phyloP scores from a whole-genome alignment of 768 basidiomycete genomes.

The Pulveroboletus frians region DNA sequence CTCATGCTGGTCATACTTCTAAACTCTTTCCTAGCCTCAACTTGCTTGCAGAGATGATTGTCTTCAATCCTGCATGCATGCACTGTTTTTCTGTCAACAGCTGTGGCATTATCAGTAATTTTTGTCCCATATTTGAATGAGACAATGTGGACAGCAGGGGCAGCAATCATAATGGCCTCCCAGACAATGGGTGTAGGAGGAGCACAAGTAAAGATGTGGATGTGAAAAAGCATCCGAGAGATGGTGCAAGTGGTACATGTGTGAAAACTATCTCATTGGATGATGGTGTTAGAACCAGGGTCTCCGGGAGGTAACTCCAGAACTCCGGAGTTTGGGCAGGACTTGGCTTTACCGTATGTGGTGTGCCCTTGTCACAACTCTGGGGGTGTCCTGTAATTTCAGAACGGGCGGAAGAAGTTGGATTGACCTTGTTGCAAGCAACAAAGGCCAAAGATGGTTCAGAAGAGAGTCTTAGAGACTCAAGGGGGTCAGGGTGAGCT shows the following conservation, averaged over 20 bases:
- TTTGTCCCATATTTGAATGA: conserved; percentile 62
- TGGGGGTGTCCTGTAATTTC: too few species aligned
- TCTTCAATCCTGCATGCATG: conserved; percentile 59
- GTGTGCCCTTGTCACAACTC: too few species aligned
- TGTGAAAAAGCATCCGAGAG: conserved; percentile 59
- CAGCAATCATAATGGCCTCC: conserved; percentile 59
- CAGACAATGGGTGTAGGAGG: conserved; percentile 79
- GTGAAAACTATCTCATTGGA: conserved; percentile 63
- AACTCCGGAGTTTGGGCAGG: too few species aligned
- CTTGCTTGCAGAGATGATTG: conserved; percentile 64
- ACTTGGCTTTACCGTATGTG: too few species aligned
- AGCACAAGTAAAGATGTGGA: conserved; percentile 69
- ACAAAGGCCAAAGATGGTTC: too few species aligned
- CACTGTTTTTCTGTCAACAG: conserved; percentile 81
- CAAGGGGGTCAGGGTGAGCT: too few species aligned
- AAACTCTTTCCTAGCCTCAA: conserved; percentile 50
- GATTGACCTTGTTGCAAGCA: too few species aligned
- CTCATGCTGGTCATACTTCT: conserved; percentile 71
- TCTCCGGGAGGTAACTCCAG: too few species aligned
- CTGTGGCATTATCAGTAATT: conserved; percentile 54
- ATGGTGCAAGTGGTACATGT: conserved; percentile 53
- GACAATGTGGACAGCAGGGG: conserved; percentile 65
- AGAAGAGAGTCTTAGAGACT: too few species aligned
- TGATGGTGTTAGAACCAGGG: too few species aligned
- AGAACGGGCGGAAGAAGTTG: too few species aligned